Evolutionary conservation across 305 asterid genomes (phyloP).

Genomic region (Rubia balearica): DNA sequence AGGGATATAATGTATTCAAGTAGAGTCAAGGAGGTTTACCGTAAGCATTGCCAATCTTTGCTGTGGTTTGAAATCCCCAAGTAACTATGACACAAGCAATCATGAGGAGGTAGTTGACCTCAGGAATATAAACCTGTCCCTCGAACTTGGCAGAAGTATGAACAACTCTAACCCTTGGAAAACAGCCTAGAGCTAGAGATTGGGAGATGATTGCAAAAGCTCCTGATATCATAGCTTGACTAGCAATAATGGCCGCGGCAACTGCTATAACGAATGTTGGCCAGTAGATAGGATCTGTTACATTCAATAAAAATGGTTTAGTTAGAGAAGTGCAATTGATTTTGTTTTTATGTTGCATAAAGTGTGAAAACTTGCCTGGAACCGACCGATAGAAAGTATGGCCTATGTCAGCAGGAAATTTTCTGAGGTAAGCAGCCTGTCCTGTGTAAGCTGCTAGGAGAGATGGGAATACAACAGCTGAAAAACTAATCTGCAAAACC

Average conservation of each 20-base stretch:
- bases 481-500: slow-evolving; percentile 51
- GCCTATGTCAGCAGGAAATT: slow-evolving; percentile 35
- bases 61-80: slow-evolving; percentile 39
- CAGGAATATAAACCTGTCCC: slow-evolving; percentile 79
- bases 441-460: slow-evolving; percentile 43
- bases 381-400: slow-evolving; percentile 46
- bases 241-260: slow-evolving; percentile 67
- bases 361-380: slow-evolving; percentile 32
- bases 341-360: background rate
- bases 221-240: slow-evolving; percentile 80
- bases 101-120: slow-evolving; percentile 67
- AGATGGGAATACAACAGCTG: slow-evolving; percentile 53
- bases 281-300: slow-evolving; percentile 56
- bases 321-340: background rate
- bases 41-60: slow-evolving; percentile 56
- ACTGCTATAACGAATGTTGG: slow-evolving; percentile 65
- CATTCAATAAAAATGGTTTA: background rate
- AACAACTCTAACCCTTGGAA: slow-evolving; percentile 68
- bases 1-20: no score
- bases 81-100: slow-evolving; percentile 56
- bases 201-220: slow-evolving; percentile 58
- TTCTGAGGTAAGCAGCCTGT: slow-evolving; percentile 66
- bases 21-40: slow-evolving; percentile 27
- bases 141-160: slow-evolving; percentile 67
- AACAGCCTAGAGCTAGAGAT: slow-evolving; percentile 53